Evolutionary conservation across 2,329 filamentous ascomycete species (phyloP), one percentile per base, ranked within the genome.

Genomic region (Alternaria panax): DNA sequence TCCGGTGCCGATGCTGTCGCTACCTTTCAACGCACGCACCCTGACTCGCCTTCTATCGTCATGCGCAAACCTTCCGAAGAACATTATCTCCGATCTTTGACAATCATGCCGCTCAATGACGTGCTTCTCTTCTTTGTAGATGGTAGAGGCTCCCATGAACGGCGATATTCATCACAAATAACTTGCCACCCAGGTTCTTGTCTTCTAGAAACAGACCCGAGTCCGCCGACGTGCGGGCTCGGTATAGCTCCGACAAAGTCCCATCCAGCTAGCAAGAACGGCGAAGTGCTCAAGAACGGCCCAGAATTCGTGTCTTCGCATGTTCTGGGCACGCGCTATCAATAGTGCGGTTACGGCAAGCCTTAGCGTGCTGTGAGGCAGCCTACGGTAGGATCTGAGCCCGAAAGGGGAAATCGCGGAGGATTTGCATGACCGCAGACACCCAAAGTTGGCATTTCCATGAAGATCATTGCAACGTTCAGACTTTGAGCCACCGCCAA

Each of bases 371-470:
- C 22, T 38, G 11, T 50, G 48, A 46, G 56, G 34, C 51, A 22
- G 41, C 22, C 28, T 34, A 40, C 36, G 20, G 46, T 45, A 40
- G 42, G 20, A 50, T 45, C 59, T 51, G 25, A 56, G 48, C 42
- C 46, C 25, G 45, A 51, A n/a, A 53, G 27, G 11, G 42, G 53
- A 51, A 32, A 52, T 43, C 48, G 59, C 42, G 51, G 56, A 62
- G 46, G 47, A 56, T 62, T 62, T 54, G 41, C 54, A 53, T 41
- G 38, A 51, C 38, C 20, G 34, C 45, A 47, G 22, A 34, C 40
- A 42, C 30, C 30, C 24, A 36, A 41, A 34, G 18, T 40, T 40
- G 16, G 34, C 48, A 18, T 47, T 45, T 52, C 28, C 30, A 47
- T 40, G 41, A 36, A 36, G 32, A 45, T 47, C 50, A 28, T 41